Base-by-base conservation (phyloP, 2,329 filamentous ascomycete species). In the Fusarium pilosicola region DNA sequence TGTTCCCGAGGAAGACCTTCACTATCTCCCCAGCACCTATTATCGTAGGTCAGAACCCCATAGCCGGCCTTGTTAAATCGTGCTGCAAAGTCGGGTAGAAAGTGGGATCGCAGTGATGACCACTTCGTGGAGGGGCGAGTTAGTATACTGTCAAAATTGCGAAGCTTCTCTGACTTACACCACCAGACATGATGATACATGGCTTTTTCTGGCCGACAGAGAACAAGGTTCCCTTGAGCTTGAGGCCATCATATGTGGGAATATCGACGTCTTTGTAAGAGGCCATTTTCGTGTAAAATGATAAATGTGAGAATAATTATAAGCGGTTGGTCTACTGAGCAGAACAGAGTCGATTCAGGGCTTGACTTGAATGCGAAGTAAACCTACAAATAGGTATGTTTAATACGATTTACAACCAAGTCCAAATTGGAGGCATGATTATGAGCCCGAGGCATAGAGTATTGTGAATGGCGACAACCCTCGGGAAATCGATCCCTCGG, bases 401-500 rank as follows among this genome's bases (percentile, higher is more conserved):
- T 32, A 13, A 18, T 18, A 18, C 32, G 3, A 24, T 0, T 2
- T 11, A 24, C n/a, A 1, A 1, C 2, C 4, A 24, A 0, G 6
- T 51, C 6, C 45, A 18, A 7, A 3, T 1, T 14, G 22, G 34
- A 51, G 4, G 6, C 17, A 51, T 51, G 22, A 11, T 34, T 11
- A 8, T 20, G 1, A 51, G 4, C 22, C 24, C 15, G 7, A 34
- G 30, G 12, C 48, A 24, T 17, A 30, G 10, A 18, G 10, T 12
- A 30, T n/a, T 30, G 46, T 17, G 28, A 9, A 49, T 30, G 10
- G 28, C 4, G 46, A 30, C 14, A 18, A 18, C 30, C 48, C 22
- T 51, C 30, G 48, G 48, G 48, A 34, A 20, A 13, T 49, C 22
- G 30, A 51, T 46, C 48, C 30, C 30, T 51, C 48, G 48, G 48